These are phyloP conservation scores for Cyathus striatus DNA, from an alignment of 768 basidiomycete genomes.

Conservation along the genomic window DNA sequence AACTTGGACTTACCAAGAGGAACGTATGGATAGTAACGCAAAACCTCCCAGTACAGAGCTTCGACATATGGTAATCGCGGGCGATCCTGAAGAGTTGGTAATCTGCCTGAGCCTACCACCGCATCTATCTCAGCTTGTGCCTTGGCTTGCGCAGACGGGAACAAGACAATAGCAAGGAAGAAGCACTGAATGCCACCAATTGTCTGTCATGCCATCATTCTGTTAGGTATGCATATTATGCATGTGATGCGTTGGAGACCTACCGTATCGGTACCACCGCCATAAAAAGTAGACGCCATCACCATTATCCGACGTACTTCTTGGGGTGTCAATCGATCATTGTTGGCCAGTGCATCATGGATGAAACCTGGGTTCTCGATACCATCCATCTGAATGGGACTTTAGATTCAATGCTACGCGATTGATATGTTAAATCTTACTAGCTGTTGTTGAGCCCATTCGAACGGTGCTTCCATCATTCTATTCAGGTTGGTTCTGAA, in stretches of 20 bases:
- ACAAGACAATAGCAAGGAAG: conserved; percentile 16
- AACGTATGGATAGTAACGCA: background rate
- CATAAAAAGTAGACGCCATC: background rate
- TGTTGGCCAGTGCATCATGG: conserved; percentile 13
- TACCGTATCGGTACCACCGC: background rate
- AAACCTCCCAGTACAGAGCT: background rate
- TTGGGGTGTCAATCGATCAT: conserved; percentile 13
- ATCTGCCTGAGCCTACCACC: conserved; percentile 13
- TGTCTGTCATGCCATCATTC: conserved; percentile 2
- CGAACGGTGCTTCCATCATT: background rate
- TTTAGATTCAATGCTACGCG: background rate
- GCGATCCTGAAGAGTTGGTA: conserved; percentile 15
- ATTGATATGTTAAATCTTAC: background rate
- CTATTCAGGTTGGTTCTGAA: background rate
- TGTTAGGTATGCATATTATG: background rate
- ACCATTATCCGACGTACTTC: background rate
- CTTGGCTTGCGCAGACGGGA: conserved; percentile 15
- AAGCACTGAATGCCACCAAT: conserved; percentile 10
- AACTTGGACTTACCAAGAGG: background rate
- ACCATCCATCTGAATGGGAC: background rate
- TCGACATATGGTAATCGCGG: background rate
- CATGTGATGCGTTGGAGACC: background rate
- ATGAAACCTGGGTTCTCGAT: background rate
- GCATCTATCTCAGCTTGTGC: conserved; percentile 22
- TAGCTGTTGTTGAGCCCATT: background rate